Percentiles rank a stretch among this genome's conserved stretches.
These are phyloP conservation scores for Polyporus tsugae DNA, from an alignment of 1,284 basidiomycete species.

Conservation along the genomic window DNA sequence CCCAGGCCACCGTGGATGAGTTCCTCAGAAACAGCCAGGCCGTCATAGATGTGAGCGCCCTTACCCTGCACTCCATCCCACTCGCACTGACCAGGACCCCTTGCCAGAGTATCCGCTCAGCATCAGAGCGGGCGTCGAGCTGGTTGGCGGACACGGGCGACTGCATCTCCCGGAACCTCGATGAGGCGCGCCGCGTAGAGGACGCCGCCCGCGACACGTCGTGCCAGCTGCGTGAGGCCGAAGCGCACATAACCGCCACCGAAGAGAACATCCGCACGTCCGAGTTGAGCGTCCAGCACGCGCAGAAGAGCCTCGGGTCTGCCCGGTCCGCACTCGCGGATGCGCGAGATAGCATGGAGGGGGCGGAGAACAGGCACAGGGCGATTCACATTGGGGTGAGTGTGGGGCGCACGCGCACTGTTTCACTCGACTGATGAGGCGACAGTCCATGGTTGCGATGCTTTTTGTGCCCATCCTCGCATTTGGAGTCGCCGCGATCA, in stretches of 20 bases:
- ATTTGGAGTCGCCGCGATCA: slow-evolving; percentile 6
- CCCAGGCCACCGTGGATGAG: slow-evolving; percentile 11
- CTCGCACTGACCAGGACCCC: not conserved
- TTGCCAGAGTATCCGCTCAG: slow-evolving; percentile 2
- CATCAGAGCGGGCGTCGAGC: slow-evolving; percentile 4
- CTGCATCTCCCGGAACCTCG: slow-evolving; percentile 11
- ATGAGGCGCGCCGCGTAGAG: not conserved
- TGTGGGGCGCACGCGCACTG: not conserved
- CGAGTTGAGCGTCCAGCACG: not conserved
- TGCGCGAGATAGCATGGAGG: slow-evolving; percentile 6
- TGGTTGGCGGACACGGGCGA: slow-evolving; percentile 15
- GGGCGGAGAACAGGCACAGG: not conserved
- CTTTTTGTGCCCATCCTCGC: slow-evolving; percentile 8
- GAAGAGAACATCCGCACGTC: slow-evolving; percentile 10
- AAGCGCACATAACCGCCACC: not conserved
- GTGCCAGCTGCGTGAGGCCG: not conserved
- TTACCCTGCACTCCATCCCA: not conserved
- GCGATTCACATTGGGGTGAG: slow-evolving; percentile 12
- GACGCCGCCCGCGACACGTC: slow-evolving; percentile 8
- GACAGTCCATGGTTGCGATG: not conserved
- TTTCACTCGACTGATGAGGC: not conserved
- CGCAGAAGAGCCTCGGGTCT: slow-evolving; percentile 6
- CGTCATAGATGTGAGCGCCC: slow-evolving; percentile 8
- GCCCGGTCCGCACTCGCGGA: slow-evolving; percentile 4
- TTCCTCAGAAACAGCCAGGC: slow-evolving; percentile 10